Conservation (phyloP, 371 early-diverging fungal species). For the Mortierella sp. region DNA sequence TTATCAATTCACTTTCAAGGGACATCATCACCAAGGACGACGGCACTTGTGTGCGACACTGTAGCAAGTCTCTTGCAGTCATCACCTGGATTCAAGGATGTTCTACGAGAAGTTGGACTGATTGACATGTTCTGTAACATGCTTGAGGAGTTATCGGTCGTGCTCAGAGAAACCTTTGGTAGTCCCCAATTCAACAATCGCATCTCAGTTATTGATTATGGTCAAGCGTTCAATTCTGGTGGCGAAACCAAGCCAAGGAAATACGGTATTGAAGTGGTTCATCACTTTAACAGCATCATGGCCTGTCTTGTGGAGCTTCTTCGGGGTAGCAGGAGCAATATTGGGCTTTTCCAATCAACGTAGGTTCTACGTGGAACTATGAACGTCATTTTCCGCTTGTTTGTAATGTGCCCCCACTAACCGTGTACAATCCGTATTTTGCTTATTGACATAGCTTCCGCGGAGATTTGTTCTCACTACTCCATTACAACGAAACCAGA, state of each 20-base stretch:
- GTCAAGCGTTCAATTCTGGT: slow-evolving; percentile 42
- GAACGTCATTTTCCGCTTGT: background rate
- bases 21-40: slow-evolving; percentile 63
- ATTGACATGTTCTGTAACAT: slow-evolving; percentile 69
- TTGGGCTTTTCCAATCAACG: slow-evolving; percentile 54
- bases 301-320: slow-evolving; percentile 61
- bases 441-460: slow-evolving; percentile 43
- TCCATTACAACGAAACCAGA: slow-evolving; percentile 65
- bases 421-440: background rate
- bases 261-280: slow-evolving; percentile 60
- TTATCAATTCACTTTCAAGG: slow-evolving; percentile 72
- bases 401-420: background rate
- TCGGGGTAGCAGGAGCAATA: slow-evolving; percentile 48
- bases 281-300: slow-evolving; percentile 64
- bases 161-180: slow-evolving; percentile 54
- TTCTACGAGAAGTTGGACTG: slow-evolving; percentile 73
- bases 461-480: slow-evolving; percentile 67
- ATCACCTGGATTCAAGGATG: slow-evolving; percentile 63
- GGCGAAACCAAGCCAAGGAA: slow-evolving; percentile 34
- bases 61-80: slow-evolving; percentile 58
- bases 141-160: slow-evolving; percentile 64
- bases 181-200: slow-evolving; percentile 55
- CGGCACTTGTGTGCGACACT: slow-evolving; percentile 63
- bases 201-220: slow-evolving; percentile 52
- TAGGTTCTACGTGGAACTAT: slow-evolving; percentile 16